A percentile compares a stretch with the other conserved stretches of the same genome.
phyloP scores from a whole-genome alignment of 345 rosid genomes.

The Syzygium aromaticum region DNA sequence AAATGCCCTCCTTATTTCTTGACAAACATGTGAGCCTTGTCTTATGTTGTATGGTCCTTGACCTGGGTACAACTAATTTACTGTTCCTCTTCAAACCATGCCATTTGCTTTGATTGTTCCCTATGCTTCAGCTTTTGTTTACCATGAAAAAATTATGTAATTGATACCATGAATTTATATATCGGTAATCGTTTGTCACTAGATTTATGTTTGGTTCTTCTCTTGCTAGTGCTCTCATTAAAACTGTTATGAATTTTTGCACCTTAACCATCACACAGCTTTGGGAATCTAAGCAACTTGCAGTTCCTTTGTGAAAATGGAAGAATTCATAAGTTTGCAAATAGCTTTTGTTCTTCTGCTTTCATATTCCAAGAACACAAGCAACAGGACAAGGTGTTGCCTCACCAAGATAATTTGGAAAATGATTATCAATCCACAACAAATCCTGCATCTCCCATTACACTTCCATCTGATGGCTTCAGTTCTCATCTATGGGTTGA shows the following conservation, averaged over 20 bases:
- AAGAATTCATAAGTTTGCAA: slow-evolving; percentile 67
- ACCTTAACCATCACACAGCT: slow-evolving; percentile 48
- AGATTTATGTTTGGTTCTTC: background rate
- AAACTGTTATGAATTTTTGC: slow-evolving; percentile 5
- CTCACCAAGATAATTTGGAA: slow-evolving; percentile 9
- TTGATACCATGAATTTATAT: background rate
- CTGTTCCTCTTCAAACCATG: background rate
- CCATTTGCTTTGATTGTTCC: background rate
- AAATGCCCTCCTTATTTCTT: background rate
- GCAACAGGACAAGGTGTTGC: slow-evolving; percentile 22
- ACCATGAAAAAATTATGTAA: background rate
- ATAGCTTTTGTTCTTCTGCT: slow-evolving; percentile 65
- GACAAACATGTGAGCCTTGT: background rate
- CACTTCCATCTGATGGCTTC: slow-evolving; percentile 20
- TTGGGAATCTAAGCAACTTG: slow-evolving; percentile 58
- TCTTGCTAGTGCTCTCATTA: slow-evolving; percentile 2
- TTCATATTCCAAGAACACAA: slow-evolving; percentile 50
- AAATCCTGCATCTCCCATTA: slow-evolving; percentile 9
- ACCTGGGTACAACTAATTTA: background rate
- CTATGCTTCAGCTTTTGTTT: background rate
- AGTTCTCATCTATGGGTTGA: slow-evolving; percentile 38
- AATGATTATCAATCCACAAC: background rate
- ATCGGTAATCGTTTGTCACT: background rate
- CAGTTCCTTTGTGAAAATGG: slow-evolving; percentile 72
- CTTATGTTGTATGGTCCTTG: background rate